Evolutionary conservation across 2,329 filamentous ascomycete genomes (phyloP).

Genomic region (Daldinia sp.): DNA sequence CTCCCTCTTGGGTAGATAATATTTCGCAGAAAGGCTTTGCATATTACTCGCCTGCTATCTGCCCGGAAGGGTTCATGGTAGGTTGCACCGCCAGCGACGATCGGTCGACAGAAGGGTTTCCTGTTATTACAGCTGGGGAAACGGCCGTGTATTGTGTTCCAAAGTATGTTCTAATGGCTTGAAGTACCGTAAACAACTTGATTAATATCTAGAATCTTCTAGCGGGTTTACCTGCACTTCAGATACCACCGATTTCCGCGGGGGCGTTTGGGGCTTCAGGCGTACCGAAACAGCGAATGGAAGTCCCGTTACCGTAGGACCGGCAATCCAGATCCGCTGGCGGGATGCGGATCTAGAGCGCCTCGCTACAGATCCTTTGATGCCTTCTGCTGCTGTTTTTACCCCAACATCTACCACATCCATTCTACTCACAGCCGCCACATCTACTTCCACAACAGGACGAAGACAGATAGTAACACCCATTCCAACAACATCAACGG

Average conservation of each 20-base stretch:
- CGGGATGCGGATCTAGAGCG: conserved; percentile 51
- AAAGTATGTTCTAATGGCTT: conserved; percentile 42
- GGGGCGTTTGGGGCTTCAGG: conserved; percentile 55
- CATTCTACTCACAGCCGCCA: not conserved
- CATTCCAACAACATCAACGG: not conserved
- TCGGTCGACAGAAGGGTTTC: conserved; percentile 50
- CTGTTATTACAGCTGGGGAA: conserved; percentile 48
- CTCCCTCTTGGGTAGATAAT: conserved; percentile 54
- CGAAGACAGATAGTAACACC: not conserved
- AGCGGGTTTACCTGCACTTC: conserved; percentile 56
- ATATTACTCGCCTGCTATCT: conserved; percentile 58
- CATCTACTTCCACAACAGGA: not conserved
- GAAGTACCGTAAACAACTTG: not conserved
- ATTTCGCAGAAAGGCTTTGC: conserved; percentile 53
- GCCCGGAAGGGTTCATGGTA: conserved; percentile 54
- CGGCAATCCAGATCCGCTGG: conserved; percentile 57
- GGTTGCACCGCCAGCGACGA: conserved; percentile 51
- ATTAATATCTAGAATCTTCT: conserved; percentile 13
- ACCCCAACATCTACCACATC: not conserved
- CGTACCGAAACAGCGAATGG: conserved; percentile 11
- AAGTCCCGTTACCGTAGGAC: conserved; percentile 46
- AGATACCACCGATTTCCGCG: conserved; percentile 56
- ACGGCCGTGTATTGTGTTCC: conserved; percentile 52
- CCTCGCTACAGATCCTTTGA: conserved; percentile 54
- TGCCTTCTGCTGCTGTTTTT: not conserved